Conservation (phyloP, 805 yeast species). For the Metschnikowia continentalis region DNA sequence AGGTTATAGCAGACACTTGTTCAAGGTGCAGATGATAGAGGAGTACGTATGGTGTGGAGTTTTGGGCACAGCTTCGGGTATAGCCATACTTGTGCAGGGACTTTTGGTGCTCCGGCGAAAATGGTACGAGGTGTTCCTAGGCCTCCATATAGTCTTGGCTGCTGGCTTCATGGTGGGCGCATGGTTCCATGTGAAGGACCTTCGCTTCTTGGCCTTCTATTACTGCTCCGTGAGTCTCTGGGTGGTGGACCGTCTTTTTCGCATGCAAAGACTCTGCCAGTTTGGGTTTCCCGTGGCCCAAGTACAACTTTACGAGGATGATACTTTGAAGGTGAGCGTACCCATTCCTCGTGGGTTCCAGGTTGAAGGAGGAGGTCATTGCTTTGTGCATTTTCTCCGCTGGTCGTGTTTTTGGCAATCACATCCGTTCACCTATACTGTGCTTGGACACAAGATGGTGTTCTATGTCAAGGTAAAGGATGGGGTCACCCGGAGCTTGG, state of each 20-base stretch:
- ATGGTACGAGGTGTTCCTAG: constrained; percentile 43
- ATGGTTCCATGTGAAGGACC: constrained; percentile 44
- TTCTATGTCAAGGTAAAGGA: constrained; percentile 32
- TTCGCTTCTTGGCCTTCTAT: constrained; percentile 18
- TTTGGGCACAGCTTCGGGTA: constrained; percentile 41
- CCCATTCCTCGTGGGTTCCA: constrained; percentile 53
- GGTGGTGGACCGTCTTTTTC: constrained; percentile 37
- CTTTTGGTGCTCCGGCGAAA: constrained; percentile 41
- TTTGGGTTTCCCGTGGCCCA: constrained; percentile 60
- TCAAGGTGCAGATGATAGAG: constrained; percentile 6
- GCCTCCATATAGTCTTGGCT: constrained; percentile 34
- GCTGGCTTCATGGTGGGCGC: constrained; percentile 42
- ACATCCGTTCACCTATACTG: constrained; percentile 57
- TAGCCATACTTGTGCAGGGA: constrained; percentile 44
- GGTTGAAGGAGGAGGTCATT: constrained; percentile 58
- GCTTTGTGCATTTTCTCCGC: constrained; percentile 49
- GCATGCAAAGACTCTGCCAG: constrained; percentile 49
- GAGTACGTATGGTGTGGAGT: constrained; percentile 31
- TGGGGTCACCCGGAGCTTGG: constrained; percentile 28
- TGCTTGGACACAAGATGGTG: constrained; percentile 11
- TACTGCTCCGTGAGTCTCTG: constrained; percentile 16
- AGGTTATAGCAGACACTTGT: constrained; percentile 11
- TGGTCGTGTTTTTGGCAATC: constrained; percentile 56
- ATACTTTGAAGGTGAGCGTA: constrained; percentile 47
- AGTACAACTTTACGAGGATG: constrained; percentile 38